phyloP scores from a whole-genome alignment of 1,284 basidiomycete genomes.

The Leccinum fallax region DNA sequence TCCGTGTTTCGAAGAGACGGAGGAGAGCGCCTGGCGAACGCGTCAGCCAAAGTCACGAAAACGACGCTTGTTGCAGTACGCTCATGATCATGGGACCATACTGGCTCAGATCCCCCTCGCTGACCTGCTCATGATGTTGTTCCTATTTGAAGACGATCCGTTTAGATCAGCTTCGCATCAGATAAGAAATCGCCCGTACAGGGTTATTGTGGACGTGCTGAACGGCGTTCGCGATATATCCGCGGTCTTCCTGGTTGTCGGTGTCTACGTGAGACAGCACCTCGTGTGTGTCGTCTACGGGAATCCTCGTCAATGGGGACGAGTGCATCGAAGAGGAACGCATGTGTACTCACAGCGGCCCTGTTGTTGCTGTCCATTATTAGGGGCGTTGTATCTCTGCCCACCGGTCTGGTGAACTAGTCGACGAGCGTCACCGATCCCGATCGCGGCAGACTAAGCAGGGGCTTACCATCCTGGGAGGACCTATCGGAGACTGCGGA shows the following conservation, averaged over 20 bases:
- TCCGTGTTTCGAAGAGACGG: conserved; percentile 22
- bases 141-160: conserved; percentile 9
- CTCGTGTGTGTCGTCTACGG: conserved; percentile 61
- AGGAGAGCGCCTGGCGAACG: conserved; percentile 23
- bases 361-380: conserved; percentile 37
- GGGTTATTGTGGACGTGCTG: conserved; percentile 28
- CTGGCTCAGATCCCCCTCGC: conserved; percentile 14
- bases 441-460: neutral
- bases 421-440: conserved; percentile 1
- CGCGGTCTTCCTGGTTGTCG: conserved; percentile 5
- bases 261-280: conserved; percentile 46
- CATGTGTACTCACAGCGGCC: conserved; percentile 33
- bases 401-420: conserved; percentile 55
- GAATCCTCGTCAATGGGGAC: conserved; percentile 1
- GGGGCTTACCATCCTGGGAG: conserved; percentile 20
- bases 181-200: conserved; percentile 8
- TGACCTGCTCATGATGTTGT: conserved; percentile 21
- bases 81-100: conserved; percentile 27
- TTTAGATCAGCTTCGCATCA: conserved; percentile 2
- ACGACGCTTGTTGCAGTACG: conserved; percentile 8
- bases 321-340: neutral
- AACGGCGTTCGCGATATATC: conserved; percentile 24
- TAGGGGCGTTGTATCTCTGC: conserved; percentile 57
- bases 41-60: conserved; percentile 10
- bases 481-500: conserved; percentile 16